A percentile compares a stretch with the other conserved stretches of the same genome.
Conservation (phyloP, 2,329 filamentous ascomycete species). For the Claviceps sp. region DNA sequence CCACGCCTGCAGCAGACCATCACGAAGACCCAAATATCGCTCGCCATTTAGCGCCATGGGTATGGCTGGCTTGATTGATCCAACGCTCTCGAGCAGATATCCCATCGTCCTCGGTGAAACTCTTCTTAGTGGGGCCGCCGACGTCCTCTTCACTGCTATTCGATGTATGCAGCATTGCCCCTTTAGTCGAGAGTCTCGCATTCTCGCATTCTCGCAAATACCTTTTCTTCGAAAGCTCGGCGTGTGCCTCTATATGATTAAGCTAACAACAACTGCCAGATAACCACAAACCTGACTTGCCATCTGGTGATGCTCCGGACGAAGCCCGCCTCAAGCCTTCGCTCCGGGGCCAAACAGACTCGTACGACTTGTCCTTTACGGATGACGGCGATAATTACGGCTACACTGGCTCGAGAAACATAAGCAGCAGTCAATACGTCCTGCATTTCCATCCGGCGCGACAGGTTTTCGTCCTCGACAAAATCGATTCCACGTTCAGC, state of each 20-base stretch:
- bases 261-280: slow-evolving; percentile 24
- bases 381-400: slow-evolving; percentile 44
- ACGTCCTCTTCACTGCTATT: slow-evolving; percentile 46
- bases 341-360: slow-evolving; percentile 31
- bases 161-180: slow-evolving; percentile 34
- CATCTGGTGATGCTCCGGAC: slow-evolving; percentile 33
- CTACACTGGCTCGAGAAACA: slow-evolving; percentile 46
- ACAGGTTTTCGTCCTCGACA: slow-evolving; percentile 70
- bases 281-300: slow-evolving; percentile 46
- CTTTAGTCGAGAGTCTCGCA: not conserved
- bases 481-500: slow-evolving; percentile 66
- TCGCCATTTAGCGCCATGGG: not conserved
- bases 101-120: slow-evolving; percentile 51
- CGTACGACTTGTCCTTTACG: slow-evolving; percentile 42
- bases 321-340: slow-evolving; percentile 39
- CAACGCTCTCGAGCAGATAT: slow-evolving; percentile 47
- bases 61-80: slow-evolving; percentile 37
- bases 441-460: slow-evolving; percentile 64
- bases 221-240: not conserved
- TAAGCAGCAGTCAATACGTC: slow-evolving; percentile 44
- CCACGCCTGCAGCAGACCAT: not conserved
- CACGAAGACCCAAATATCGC: not conserved
- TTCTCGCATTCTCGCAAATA: not conserved
- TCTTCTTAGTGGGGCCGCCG: slow-evolving; percentile 40
- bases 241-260: not conserved